These are phyloP conservation scores for Aaosphaeria pasadenensis DNA, from an alignment of 2,329 filamentous ascomycete genomes.

Conservation along the genomic window DNA sequence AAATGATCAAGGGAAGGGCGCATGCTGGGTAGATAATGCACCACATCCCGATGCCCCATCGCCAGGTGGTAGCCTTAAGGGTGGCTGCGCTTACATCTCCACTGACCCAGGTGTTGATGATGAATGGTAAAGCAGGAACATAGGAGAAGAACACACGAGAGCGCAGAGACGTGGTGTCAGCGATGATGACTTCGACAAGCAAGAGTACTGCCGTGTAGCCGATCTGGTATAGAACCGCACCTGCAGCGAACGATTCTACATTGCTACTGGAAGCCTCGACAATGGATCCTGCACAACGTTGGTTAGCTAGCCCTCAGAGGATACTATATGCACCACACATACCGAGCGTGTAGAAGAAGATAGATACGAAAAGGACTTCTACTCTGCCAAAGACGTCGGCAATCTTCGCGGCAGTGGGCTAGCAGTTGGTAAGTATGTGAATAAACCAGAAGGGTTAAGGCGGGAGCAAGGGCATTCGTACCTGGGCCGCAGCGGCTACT, in stretches of 20 bases:
- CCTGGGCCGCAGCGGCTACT: constrained; percentile 56
- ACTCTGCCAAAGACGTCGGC: constrained; percentile 61
- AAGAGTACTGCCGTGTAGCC: constrained; percentile 62
- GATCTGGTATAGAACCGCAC: constrained; percentile 59
- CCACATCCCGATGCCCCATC: constrained; percentile 63
- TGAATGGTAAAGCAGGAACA: constrained; percentile 57
- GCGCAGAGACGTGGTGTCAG: constrained; percentile 61
- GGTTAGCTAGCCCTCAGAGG: constrained; percentile 26
- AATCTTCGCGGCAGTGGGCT: constrained; percentile 59
- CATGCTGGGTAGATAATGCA: constrained; percentile 59
- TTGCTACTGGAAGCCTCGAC: constrained; percentile 53
- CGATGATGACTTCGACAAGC: constrained; percentile 63
- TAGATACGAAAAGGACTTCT: constrained; percentile 55
- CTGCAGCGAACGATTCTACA: constrained; percentile 54
- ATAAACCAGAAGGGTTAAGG: background rate
- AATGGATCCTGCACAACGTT: constrained; percentile 39
- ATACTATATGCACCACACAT: background rate
- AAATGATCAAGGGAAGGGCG: constrained; percentile 53
- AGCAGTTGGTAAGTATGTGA: constrained; percentile 6
- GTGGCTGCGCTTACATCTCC: constrained; percentile 56
- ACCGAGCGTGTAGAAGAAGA: constrained; percentile 54
- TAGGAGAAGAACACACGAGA: constrained; percentile 64
- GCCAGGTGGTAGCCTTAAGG: constrained; percentile 52
- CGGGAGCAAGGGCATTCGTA: constrained; percentile 2
- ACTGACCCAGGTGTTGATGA: constrained; percentile 62